Conservation (phyloP, 495 filamentous ascomycete genomes). For the Tuber melanosporum region DNA sequence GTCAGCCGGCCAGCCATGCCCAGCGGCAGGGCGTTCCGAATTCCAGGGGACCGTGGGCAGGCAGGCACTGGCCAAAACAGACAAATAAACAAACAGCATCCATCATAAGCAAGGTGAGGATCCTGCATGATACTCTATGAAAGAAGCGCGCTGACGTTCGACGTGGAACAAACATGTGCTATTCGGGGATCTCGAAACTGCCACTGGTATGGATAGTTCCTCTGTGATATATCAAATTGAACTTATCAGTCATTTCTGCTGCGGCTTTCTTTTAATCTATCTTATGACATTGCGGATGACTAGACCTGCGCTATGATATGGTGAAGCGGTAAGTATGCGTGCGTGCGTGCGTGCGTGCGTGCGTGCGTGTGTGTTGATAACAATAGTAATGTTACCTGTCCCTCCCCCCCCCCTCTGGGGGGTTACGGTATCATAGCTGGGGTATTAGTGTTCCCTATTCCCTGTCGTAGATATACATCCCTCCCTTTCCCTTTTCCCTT, state of each 20-base stretch:
- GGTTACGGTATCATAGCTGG: neutral
- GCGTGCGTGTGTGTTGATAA: neutral
- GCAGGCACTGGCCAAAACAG: neutral
- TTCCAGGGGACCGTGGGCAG: neutral
- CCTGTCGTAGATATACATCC: neutral
- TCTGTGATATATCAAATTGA: neutral
- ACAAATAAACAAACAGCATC: neutral
- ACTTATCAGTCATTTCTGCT: neutral
- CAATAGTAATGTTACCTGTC: neutral
- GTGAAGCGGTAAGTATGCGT: neutral
- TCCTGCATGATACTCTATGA: neutral
- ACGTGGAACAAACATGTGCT: neutral
- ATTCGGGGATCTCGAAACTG: neutral
- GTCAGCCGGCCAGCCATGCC: neutral
- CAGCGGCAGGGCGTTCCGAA: neutral
- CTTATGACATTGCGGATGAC: neutral
- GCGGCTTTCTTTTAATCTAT: neutral
- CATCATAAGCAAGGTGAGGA: neutral
- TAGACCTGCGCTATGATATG: neutral
- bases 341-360: neutral
- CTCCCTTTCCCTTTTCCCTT: neutral
- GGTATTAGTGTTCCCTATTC: neutral
- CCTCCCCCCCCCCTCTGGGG: neutral
- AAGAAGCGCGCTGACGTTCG: neutral
- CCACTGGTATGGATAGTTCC: neutral